Evolutionary conservation across 2,329 filamentous ascomycete genomes (phyloP), one percentile per base, ranked within the genome.

Genomic region (Calonectria pteridis): DNA sequence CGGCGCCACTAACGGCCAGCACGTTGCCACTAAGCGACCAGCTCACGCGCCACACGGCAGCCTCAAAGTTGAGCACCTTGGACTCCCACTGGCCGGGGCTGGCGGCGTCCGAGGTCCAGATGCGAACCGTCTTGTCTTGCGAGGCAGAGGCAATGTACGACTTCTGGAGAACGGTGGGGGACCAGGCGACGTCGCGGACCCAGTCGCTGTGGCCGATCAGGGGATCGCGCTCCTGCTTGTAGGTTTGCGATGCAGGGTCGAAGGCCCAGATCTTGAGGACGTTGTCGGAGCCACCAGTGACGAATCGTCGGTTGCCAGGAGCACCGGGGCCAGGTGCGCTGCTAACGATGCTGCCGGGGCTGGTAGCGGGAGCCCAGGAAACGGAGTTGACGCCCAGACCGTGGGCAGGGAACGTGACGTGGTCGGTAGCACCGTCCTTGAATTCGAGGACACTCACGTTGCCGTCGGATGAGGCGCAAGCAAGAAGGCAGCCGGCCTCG

Each of bases 11-110:
- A 75, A 98, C 95, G 13, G 97, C 97, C 80, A 99, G 89, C 26
- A 98, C 96, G 84, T 99, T 99, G 67, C 97, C 97, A 84, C 95
- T 98, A 83, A 98, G 88, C 80, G 95, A 98, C 97, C 97, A 99
- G 89, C 95, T 98, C 58, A 98, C 97, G 70, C 97, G 93, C 97
- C 97, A 99, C 73, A 98, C 91, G 59, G 96, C 93, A 6, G 94
- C 92, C 75, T 98, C 96, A 80, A 99, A 98, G 81, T 93, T 92
- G 77, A 99, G 89, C 50, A 94, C 92, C 85, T 97, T 97, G 85
- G 91, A 93, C 72, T 93, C 92, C 97, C 97, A 99, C 81, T 95
- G 92, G 29, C 90, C 91, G 20, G 91, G 87, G 82, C 89, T 91
- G 73, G 83, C 79, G 11, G 83, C 79, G 80, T 95, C 93, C 33